Conservation (phyloP, 768 basidiomycete genomes). For the Auricularia sp. region DNA sequence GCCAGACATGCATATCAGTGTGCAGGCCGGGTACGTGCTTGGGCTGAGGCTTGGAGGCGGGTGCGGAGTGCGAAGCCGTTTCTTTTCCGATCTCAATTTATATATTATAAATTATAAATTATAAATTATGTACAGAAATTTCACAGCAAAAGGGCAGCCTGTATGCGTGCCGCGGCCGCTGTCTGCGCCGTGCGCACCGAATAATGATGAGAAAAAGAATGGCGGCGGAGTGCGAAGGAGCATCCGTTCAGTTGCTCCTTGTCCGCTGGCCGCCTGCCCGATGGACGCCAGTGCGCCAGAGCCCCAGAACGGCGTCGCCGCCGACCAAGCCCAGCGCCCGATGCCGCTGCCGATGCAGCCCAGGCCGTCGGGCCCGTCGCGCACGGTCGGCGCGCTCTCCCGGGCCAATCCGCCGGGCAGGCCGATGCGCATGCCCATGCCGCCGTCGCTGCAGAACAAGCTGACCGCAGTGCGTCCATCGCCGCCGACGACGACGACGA, state of each 20-base stretch:
- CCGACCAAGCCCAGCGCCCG: constrained; percentile 10
- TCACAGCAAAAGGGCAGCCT: no score
- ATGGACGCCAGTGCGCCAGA: constrained; percentile 10
- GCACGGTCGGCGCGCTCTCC: constrained; percentile 21
- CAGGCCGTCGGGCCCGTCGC: background rate
- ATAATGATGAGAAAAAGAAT: background rate
- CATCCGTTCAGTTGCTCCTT: background rate
- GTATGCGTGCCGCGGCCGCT: no score
- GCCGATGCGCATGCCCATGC: constrained; percentile 77
- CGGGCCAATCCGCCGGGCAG: constrained; percentile 30
- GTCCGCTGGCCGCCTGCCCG: constrained; percentile 5
- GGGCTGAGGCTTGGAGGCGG: no score
- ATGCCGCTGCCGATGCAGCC: background rate
- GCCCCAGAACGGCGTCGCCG: constrained; percentile 12
- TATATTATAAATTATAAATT: no score
- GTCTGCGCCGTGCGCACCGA: no score
- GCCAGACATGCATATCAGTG: no score
- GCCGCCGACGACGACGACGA: background rate
- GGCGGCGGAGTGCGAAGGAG: constrained; percentile 3
- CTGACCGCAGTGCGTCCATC: constrained; percentile 68
- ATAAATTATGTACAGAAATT: no score
- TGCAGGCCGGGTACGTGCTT: no score
- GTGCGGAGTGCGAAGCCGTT: no score
- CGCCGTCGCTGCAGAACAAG: constrained; percentile 83
- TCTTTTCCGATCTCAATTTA: no score